phyloP scores from a whole-genome alignment of 1,284 basidiomycete species.

The Leccinum fallax region DNA sequence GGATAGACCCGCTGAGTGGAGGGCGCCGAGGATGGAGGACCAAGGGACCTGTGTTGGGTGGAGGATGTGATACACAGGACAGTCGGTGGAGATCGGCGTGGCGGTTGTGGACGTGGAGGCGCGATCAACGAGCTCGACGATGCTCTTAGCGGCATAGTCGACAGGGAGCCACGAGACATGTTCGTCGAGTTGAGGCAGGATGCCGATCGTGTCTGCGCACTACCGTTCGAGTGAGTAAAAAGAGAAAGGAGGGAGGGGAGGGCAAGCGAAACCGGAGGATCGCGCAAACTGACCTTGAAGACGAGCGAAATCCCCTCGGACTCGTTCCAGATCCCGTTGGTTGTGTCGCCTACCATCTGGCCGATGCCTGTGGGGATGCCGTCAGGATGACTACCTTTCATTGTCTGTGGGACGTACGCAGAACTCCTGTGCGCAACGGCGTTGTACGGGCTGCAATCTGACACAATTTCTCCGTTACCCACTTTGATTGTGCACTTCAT shows the following conservation, averaged over 20 bases:
- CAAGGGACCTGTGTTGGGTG: slow-evolving; percentile 44
- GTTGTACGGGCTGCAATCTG: slow-evolving; percentile 39
- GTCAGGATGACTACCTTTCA: neutral
- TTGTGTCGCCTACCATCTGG: slow-evolving; percentile 56
- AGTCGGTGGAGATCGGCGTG: slow-evolving; percentile 12
- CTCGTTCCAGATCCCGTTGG: slow-evolving; percentile 59
- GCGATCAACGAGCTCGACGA: slow-evolving; percentile 47
- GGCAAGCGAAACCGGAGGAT: neutral
- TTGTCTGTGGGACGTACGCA: slow-evolving; percentile 28
- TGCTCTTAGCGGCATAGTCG: slow-evolving; percentile 53
- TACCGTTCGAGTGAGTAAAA: slow-evolving; percentile 26
- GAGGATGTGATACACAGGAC: slow-evolving; percentile 51
- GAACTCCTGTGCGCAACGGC: slow-evolving; percentile 41
- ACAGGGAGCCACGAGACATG: slow-evolving; percentile 60
- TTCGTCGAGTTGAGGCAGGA: slow-evolving; percentile 50
- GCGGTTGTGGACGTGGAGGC: slow-evolving; percentile 10
- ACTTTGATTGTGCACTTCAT: slow-evolving; percentile 44
- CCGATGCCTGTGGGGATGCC: slow-evolving; percentile 42
- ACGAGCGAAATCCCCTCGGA: slow-evolving; percentile 51
- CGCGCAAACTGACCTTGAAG: slow-evolving; percentile 25
- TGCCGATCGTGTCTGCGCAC: slow-evolving; percentile 44
- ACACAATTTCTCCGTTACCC: slow-evolving; percentile 62
- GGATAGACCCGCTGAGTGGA: slow-evolving; percentile 33
- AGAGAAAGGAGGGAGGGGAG: slow-evolving; percentile 12
- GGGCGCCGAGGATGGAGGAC: slow-evolving; percentile 25